phyloP scores from a whole-genome alignment of 108 stramenopile genomes.

The Skeletonema tropicum region DNA sequence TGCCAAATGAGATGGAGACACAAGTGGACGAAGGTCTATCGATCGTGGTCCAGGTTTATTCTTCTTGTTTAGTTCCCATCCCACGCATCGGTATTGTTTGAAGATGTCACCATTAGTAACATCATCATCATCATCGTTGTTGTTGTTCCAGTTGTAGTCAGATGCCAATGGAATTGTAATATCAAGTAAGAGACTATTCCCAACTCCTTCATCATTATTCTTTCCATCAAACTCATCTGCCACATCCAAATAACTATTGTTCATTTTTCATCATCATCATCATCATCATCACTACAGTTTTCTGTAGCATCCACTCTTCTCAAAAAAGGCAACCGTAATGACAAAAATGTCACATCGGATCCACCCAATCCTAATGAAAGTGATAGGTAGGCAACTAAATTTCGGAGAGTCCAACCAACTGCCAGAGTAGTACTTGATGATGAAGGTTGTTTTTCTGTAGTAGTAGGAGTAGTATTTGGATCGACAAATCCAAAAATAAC shows the following conservation, averaged over 20 bases:
- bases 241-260: conserved; percentile 20
- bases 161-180: conserved; percentile 56
- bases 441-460: neutral
- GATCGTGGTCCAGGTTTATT: conserved; percentile 81
- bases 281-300: neutral
- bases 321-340: conserved; percentile 56
- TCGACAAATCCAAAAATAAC: conserved; percentile 76
- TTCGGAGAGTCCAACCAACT: conserved; percentile 85
- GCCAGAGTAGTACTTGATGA: conserved; percentile 9
- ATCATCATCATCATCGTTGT: too few species aligned
- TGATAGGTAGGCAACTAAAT: conserved; percentile 78
- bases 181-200: conserved; percentile 54
- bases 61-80: conserved; percentile 84
- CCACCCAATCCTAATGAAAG: conserved; percentile 68
- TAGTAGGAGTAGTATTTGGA: conserved; percentile 42
- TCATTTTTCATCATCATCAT: conserved; percentile 5
- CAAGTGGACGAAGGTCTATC: conserved; percentile 77
- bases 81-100: conserved; percentile 60
- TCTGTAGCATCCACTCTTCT: conserved; percentile 47
- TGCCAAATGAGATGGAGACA: conserved; percentile 80
- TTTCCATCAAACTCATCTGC: conserved; percentile 5
- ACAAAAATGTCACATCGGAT: conserved; percentile 53
- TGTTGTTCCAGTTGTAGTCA: conserved; percentile 57
- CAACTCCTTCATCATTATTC: conserved; percentile 27
- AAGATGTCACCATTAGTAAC: too few species aligned